Base-by-base conservation (phyloP, 192 early-diverging fungal genomes). In the Chytriomyces confervae region DNA sequence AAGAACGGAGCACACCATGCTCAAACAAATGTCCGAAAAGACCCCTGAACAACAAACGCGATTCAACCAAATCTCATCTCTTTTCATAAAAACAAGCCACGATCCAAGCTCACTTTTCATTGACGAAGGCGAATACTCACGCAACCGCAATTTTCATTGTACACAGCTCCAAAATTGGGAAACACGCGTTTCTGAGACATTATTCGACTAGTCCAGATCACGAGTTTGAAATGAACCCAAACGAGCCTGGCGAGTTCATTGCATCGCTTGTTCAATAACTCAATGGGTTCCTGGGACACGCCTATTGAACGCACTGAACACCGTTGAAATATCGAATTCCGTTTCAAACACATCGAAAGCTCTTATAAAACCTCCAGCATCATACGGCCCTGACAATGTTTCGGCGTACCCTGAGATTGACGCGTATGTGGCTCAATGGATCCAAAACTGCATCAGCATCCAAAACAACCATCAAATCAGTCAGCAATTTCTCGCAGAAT, bases 81-180 rank as follows among this genome's bases (percentile, higher is more conserved):
- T 65, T 18, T 49, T 27, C 20, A 46, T 61, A 23, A 13, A 75
- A 36, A 61, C 62, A 18, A 44, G 48, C 11, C 6, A 65, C n/a
- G 29, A 20, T 9, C 13, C 61, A 61, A 46, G 13, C 3, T 36
- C 29, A 36, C 6, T 71, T 10, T 81, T 81, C 53, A 66, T 80
- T 9, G 78, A 82, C 65, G 27, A 45, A 6, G 69, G 81, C 44
- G 81, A 81, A 5, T 82, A 82, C 47, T 73, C 79, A n/a, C 49
- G 63, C 7, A 82, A 82, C 61, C 69, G 81, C 50, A 82, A 82
- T 69, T 82, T 82, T 57, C 20, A 8, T 81, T 13, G 6, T 44
- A 5, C 49, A 49, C 5, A 77, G 73, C 4, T 49, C 60, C 51
- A 82, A 82, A 61, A 82, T 82, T 72, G 78, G 78, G 13, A 82